Percentiles rank a stretch among this genome's conserved stretches.
These are phyloP conservation scores for Claviceps sp. DNA, from an alignment of 2,329 filamentous ascomycete species.

Conservation along the genomic window DNA sequence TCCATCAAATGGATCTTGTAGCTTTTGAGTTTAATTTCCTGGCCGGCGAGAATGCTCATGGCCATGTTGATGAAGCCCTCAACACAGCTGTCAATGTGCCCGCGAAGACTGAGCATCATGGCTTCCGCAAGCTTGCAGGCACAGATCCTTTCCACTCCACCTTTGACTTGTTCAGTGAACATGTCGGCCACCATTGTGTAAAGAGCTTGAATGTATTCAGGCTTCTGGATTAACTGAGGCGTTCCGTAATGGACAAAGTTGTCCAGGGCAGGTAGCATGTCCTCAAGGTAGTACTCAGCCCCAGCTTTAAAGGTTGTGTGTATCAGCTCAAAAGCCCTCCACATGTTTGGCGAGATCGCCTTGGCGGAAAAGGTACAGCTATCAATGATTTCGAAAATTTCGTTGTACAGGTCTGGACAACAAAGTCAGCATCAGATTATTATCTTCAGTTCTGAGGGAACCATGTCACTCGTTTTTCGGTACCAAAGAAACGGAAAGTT, in stretches of 20 bases:
- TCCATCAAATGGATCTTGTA: slow-evolving; percentile 96
- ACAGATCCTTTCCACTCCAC: slow-evolving; percentile 87
- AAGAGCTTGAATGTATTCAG: slow-evolving; percentile 73
- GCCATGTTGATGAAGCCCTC: slow-evolving; percentile 80
- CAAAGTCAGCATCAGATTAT: not conserved
- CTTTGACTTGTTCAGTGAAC: slow-evolving; percentile 84
- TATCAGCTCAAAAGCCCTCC: slow-evolving; percentile 94
- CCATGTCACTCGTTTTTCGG: too few relatives aligned
- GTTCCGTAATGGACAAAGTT: slow-evolving; percentile 95
- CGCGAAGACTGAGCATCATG: slow-evolving; percentile 89
- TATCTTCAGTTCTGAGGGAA: too few relatives aligned
- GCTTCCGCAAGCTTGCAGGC: slow-evolving; percentile 96
- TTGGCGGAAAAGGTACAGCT: slow-evolving; percentile 98
- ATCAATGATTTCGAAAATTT: slow-evolving; percentile 97
- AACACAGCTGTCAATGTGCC: slow-evolving; percentile 77
- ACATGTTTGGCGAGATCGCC: slow-evolving; percentile 91
- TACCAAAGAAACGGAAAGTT: too few relatives aligned
- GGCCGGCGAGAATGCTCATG: slow-evolving; percentile 65
- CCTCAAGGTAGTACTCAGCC: slow-evolving; percentile 91
- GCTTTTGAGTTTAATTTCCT: slow-evolving; percentile 77
- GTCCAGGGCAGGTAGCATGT: slow-evolving; percentile 95
- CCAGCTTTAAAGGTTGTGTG: slow-evolving; percentile 95
- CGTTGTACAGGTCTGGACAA: slow-evolving; percentile 73
- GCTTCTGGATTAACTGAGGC: slow-evolving; percentile 66
- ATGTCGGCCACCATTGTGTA: slow-evolving; percentile 92